Evolutionary conservation across 2,329 filamentous ascomycete species (phyloP), one percentile per base, ranked within the genome.

Genomic region (Penicillium janthinellum): DNA sequence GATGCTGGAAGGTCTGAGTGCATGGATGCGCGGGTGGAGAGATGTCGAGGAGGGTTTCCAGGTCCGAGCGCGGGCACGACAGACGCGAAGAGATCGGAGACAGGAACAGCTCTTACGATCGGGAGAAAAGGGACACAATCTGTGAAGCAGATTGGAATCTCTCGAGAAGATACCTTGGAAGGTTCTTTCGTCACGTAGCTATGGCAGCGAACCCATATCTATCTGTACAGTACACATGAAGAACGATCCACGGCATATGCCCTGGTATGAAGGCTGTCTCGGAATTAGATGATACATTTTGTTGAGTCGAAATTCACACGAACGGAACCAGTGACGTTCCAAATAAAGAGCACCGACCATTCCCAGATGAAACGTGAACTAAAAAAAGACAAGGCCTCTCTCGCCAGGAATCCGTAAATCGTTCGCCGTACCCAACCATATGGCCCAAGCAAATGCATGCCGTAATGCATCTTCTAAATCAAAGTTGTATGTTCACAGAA

Each of bases 31-130:
- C 22, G 78, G 77, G 10, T 79, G 78, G 73, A 73, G 71, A 44
- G 77, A 79, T 62, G 70, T 77, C 14, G 75, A 79, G 61, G 77
- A 79, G 60, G 77, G 71, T 31, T 73, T 77, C 53, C 58, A 61
- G 35, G 61, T 65, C 31, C 61, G 87, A 82, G 65, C 86, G 85
- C 80, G 87, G 44, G 83, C 85, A 58, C 84, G 90, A 61, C 83
- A 85, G 69, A 79, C 88, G 62, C 85, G 67, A 57, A 69, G 71
- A 55, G 67, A 73, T 34, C 63, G 56, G 48, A 70, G 67, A 54
- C 65, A 56, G 47, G 59, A 25, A 37, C 39, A 54, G 38, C 42
- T 54, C 28, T 20, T 38, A 5, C 20, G 41, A 17, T 7, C 39
- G 2, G 28, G n/a, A 10, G 39, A 54, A 25, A 54, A 42, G 51